Conservation (phyloP, 176 grass and related monocot species). For the Areca catechu region DNA sequence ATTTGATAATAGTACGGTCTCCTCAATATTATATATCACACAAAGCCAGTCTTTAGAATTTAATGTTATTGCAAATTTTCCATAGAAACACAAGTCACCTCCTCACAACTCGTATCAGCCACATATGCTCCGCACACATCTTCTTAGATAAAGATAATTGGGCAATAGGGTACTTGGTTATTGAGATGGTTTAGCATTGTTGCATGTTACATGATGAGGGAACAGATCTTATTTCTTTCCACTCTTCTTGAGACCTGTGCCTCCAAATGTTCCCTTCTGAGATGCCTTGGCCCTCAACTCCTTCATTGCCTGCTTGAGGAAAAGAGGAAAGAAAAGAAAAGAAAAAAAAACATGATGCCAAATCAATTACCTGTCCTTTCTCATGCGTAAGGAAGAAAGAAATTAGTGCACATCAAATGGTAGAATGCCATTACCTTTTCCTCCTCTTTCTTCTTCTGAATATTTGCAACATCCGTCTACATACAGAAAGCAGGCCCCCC, state of each 20-base stretch:
- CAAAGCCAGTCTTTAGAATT: too few relatives aligned
- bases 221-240: slow-evolving; percentile 64
- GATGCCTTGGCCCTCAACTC: slow-evolving; percentile 76
- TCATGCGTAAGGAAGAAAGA: background rate
- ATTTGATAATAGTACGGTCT: too few relatives aligned
- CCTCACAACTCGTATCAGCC: too few relatives aligned
- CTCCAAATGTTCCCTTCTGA: slow-evolving; percentile 78
- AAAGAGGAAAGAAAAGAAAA: background rate
- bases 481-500: slow-evolving; percentile 20
- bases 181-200: too few relatives aligned
- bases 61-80: too few relatives aligned
- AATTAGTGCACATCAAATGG: background rate
- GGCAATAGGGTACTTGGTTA: too few relatives aligned
- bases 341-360: background rate
- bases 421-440: slow-evolving; percentile 38
- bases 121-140: too few relatives aligned
- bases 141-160: too few relatives aligned
- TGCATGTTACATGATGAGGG: too few relatives aligned
- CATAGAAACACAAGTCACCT: too few relatives aligned
- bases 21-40: too few relatives aligned
- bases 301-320: slow-evolving; percentile 54
- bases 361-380: too few relatives aligned
- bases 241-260: slow-evolving; percentile 90
- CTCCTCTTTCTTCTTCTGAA: slow-evolving; percentile 99
- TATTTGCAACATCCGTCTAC: slow-evolving; percentile 51